phyloP scores from a whole-genome alignment of 2,329 filamentous ascomycete genomes.

The Fonsecaea pugnacius region DNA sequence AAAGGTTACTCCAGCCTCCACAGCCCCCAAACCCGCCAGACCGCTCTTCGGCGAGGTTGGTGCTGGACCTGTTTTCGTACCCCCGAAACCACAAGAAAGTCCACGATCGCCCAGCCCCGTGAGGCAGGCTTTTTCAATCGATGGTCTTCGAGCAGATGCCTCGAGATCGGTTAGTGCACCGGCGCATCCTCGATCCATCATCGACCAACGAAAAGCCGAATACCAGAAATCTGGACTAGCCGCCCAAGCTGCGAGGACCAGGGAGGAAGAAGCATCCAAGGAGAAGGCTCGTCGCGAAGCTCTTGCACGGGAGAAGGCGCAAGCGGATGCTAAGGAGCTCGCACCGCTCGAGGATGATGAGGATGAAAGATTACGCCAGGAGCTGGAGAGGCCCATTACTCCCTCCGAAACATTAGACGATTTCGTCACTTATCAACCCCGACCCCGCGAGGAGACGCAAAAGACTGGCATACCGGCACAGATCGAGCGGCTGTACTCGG shows the following conservation, averaged over 20 bases:
- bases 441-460: constrained; percentile 46
- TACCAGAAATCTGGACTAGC: constrained; percentile 39
- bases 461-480: constrained; percentile 56
- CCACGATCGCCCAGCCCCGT: constrained; percentile 54
- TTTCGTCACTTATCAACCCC: constrained; percentile 55
- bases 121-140: constrained; percentile 41
- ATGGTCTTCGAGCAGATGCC: constrained; percentile 41
- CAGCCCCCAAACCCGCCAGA: constrained; percentile 39
- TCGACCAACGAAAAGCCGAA: constrained; percentile 48
- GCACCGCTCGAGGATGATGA: constrained; percentile 53
- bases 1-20: constrained; percentile 42
- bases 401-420: constrained; percentile 52
- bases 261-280: constrained; percentile 33
- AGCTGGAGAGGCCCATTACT: constrained; percentile 50
- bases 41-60: constrained; percentile 52
- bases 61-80: constrained; percentile 45
- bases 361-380: constrained; percentile 52
- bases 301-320: constrained; percentile 25
- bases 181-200: constrained; percentile 44
- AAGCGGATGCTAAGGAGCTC: constrained; percentile 42
- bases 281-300: constrained; percentile 35
- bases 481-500: constrained; percentile 55
- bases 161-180: constrained; percentile 47
- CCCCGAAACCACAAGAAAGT: constrained; percentile 44
- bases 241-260: constrained; percentile 30